phyloP scores from a whole-genome alignment of 176 grass and related monocot genomes.

The Leersia perrieri region DNA sequence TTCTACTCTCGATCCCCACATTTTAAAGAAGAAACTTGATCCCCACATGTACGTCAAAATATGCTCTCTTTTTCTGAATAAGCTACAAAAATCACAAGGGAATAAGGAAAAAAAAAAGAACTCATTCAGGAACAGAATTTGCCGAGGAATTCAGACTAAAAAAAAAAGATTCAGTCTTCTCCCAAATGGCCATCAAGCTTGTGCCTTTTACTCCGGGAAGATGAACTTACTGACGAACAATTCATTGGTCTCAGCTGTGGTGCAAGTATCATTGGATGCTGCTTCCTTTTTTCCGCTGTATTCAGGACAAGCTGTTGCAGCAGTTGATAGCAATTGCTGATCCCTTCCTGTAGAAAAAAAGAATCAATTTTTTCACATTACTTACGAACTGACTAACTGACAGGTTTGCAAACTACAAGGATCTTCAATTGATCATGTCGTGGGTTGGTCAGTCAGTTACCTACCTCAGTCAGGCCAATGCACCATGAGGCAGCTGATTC shows the following conservation, averaged over 20 bases:
- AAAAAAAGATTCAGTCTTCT: conserved; percentile 19
- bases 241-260: not conserved
- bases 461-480: conserved; percentile 41
- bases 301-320: conserved; percentile 24
- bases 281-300: not conserved
- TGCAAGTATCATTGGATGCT: not conserved
- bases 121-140: conserved; percentile 2
- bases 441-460: not conserved
- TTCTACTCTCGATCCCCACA: not conserved
- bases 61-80: not conserved
- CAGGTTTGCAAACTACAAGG: not conserved
- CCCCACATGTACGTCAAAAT: not conserved
- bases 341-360: conserved; percentile 50
- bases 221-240: not conserved
- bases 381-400: not conserved
- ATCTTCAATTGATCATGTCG: not conserved
- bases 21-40: too few species aligned
- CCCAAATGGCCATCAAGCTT: not conserved
- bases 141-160: not conserved
- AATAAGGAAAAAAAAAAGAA: not conserved
- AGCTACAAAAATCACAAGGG: conserved; percentile 2
- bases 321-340: conserved; percentile 52
- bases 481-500: conserved; percentile 46
- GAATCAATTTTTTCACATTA: not conserved
- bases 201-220: not conserved